These are phyloP conservation scores for Fusarium temperatum DNA, from an alignment of 2,329 filamentous ascomycete genomes.

Conservation along the genomic window DNA sequence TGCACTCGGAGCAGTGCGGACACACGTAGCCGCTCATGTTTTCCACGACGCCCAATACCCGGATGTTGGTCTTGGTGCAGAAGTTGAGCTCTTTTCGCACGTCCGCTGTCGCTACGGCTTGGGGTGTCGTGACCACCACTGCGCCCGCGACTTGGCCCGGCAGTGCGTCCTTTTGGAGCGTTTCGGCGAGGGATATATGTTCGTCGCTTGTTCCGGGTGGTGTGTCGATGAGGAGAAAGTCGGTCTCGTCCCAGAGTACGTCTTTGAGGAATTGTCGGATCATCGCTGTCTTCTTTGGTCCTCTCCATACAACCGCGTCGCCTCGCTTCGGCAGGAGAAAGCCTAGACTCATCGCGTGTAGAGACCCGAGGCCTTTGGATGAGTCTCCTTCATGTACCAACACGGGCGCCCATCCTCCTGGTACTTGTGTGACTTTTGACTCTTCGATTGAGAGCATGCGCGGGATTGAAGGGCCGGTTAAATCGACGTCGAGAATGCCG, in stretches of 20 bases:
- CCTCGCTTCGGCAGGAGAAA: conserved; percentile 85
- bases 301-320: conserved; percentile 96
- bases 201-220: conserved; percentile 97
- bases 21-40: conserved; percentile 97
- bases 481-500: conserved; percentile 93
- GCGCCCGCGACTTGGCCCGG: conserved; percentile 82
- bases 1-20: conserved; percentile 82
- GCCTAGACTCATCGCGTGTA: conserved; percentile 90
- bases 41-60: conserved; percentile 88
- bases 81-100: conserved; percentile 96
- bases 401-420: conserved; percentile 92
- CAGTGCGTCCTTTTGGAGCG: conserved; percentile 70
- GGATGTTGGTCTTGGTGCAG: conserved; percentile 82
- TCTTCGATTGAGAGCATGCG: conserved; percentile 91
- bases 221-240: conserved; percentile 94
- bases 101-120: conserved; percentile 91
- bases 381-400: conserved; percentile 74
- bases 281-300: conserved; percentile 99
- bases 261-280: conserved; percentile 94
- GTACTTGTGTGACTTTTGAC: conserved; percentile 89
- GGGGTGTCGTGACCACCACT: conserved; percentile 94
- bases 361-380: conserved; percentile 64
- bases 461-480: conserved; percentile 96
- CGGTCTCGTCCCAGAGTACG: conserved; percentile 86
- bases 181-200: conserved; percentile 94